phyloP scores from a whole-genome alignment of 345 rosid species.

The Gossypium turneri region DNA sequence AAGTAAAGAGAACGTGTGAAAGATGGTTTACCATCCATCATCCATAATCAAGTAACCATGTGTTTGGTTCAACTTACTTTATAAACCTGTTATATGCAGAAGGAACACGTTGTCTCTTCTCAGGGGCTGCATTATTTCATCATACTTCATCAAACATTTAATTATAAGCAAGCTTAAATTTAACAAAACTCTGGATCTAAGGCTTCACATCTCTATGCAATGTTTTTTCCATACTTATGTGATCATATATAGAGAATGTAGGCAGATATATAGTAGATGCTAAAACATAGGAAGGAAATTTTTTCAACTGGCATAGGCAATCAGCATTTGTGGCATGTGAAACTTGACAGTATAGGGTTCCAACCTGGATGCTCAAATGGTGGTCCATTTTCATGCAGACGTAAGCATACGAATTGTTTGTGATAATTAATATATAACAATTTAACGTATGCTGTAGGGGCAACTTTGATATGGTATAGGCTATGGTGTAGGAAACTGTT shows the following conservation, averaged over 20 bases:
- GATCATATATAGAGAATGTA: no score
- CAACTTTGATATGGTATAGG: not conserved
- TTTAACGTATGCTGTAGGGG: not conserved
- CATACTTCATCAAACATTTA: not conserved
- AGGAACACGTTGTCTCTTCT: slow-evolving; percentile 97
- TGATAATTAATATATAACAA: not conserved
- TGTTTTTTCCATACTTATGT: not conserved
- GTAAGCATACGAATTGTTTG: not conserved
- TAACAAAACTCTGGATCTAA: not conserved
- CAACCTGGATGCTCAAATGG: not conserved
- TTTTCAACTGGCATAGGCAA: not conserved
- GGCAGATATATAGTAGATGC: no score
- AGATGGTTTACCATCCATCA: not conserved
- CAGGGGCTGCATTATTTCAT: slow-evolving; percentile 61
- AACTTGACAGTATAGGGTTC: slow-evolving; percentile 2
- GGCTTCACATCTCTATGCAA: not conserved
- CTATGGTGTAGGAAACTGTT: slow-evolving; percentile 15
- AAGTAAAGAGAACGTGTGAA: not conserved
- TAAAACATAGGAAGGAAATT: no score
- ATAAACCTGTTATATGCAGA: slow-evolving; percentile 97
- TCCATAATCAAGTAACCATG: not conserved
- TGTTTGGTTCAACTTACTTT: slow-evolving; percentile 49
- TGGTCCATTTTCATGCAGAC: not conserved
- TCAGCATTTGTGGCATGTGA: not conserved
- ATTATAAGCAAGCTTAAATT: not conserved